Base-by-base conservation (phyloP, 164 flowering plant species). In the Magnolia kwangsiensis region DNA sequence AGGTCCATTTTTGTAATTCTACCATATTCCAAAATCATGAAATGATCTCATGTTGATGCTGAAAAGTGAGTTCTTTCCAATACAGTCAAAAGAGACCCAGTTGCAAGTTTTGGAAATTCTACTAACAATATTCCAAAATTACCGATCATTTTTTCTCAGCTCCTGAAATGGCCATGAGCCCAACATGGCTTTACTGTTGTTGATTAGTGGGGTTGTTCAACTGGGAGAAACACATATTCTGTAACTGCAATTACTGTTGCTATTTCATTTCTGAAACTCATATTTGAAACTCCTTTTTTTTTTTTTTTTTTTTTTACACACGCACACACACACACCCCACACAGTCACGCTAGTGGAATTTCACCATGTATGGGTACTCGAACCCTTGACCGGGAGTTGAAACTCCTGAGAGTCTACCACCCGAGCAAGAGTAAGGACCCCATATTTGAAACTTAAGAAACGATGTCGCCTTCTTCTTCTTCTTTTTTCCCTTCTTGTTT, bases 1-100 rank as follows among this genome's bases (percentile, higher is more conserved):
- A 89, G 97, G 96, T 94, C 8, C 20, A 14, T 13, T 19, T 45
- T 13, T 73, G 37, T 51, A 16, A 16, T 14, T 58, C 49, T 59
- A 2, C 49, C 50, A 2, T 16, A 9, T 55, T 16, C 5, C 2
- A 27, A 50, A 72, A 51, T 2, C 16, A 50, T 31, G 24, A 31
- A 31, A 7, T 2, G 45, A 31, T 49, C 45, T 4, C 7, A 3
- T 27, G 50, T 27, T 37, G 16, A 10, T 11, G 18, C 13, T 0
- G 18, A 10, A 55, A 4, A 55, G 61, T 55, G 3, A 27, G 27
- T n/a, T 31, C 14, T 69, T 69, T 10, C 18, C 50, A 13, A 55
- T 11, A 55, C 13, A 55, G 10, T 11, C 13, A 55, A 55, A 55
- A 55, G 18, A 55, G 8, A 10, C 61, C 18, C 61, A 9, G 13